Evolutionary conservation across 2,329 filamentous ascomycete genomes (phyloP).

Genomic region (Neonectria faginata): DNA sequence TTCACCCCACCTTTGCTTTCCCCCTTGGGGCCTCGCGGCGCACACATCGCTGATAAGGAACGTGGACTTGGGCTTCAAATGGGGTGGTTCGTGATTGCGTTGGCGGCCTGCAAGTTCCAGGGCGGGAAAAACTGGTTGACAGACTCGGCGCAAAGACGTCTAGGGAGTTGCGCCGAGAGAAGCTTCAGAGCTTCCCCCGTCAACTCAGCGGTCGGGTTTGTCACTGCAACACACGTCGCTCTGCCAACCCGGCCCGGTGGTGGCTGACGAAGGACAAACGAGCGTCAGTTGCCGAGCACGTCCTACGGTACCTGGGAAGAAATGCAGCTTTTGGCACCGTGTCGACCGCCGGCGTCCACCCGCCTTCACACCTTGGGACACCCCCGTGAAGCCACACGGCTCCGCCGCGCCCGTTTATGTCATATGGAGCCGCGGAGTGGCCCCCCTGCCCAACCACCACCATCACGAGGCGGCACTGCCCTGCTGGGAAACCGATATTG

Average conservation of each 20-base stretch:
- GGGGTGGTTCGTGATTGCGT: conserved; percentile 13
- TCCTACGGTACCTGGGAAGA: conserved; percentile 11
- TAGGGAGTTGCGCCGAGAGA: conserved; percentile 1
- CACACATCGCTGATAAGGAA: conserved; percentile 28
- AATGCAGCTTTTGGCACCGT: conserved; percentile 5
- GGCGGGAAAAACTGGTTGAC: background rate
- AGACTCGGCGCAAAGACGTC: conserved; percentile 14
- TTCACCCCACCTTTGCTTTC: conserved; percentile 33
- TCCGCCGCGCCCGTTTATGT: conserved; percentile 43
- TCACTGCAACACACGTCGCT: conserved; percentile 20
- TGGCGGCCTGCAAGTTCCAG: conserved; percentile 4
- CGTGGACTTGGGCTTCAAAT: conserved; percentile 27
- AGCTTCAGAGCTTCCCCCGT: conserved; percentile 18
- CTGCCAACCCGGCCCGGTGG: conserved; percentile 43
- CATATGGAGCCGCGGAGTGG: conserved; percentile 22
- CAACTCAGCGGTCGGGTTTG: conserved; percentile 18
- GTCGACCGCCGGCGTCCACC: background rate
- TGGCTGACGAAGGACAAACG: conserved; percentile 28
- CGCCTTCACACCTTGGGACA: conserved; percentile 21
- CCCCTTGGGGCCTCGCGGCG: conserved; percentile 32
- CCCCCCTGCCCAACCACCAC: conserved; percentile 21
- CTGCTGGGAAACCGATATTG: conserved; percentile 25
- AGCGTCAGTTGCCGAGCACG: conserved; percentile 36
- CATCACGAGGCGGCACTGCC: conserved; percentile 33
- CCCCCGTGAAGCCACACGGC: conserved; percentile 28